Conservation (phyloP, 352 stramenopile genomes). For the Phytophthora rubi region DNA sequence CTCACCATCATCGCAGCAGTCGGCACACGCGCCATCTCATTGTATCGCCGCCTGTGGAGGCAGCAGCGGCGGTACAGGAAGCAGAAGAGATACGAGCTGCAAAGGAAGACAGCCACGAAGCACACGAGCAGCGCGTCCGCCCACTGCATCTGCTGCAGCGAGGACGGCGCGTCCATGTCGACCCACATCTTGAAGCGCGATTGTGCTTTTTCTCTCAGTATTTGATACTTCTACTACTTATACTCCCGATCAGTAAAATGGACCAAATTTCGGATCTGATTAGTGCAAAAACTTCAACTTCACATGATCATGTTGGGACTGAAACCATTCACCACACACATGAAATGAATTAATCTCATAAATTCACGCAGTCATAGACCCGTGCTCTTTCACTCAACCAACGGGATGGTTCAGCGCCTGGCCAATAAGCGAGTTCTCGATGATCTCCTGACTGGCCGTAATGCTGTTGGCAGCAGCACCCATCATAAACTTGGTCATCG, state of each 20-base stretch:
- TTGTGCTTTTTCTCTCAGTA: constrained; percentile 6
- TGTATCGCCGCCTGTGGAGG: constrained; percentile 8
- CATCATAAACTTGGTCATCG: constrained; percentile 53
- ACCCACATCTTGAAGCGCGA: constrained; percentile 30
- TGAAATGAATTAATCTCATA: neutral
- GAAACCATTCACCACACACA: too few relatives aligned
- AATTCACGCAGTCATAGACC: neutral
- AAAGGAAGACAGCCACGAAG: constrained; percentile 54
- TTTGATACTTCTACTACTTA: neutral
- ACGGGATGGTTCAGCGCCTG: constrained; percentile 27
- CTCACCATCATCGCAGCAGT: constrained; percentile 44
- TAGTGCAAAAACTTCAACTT: too few relatives aligned
- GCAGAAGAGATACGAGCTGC: constrained; percentile 57
- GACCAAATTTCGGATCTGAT: neutral
- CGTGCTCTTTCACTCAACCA: constrained; percentile 1
- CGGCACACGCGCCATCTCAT: constrained; percentile 31
- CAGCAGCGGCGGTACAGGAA: constrained; percentile 55
- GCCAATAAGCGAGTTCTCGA: constrained; percentile 47
- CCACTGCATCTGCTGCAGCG: constrained; percentile 35
- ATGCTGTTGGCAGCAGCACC: constrained; percentile 41
- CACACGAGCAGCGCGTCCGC: constrained; percentile 47
- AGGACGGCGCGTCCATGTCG: constrained; percentile 17
- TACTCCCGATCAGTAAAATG: neutral
- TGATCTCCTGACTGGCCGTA: constrained; percentile 41
- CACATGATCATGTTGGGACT: too few relatives aligned